phyloP scores from a whole-genome alignment of 1,284 basidiomycete species.

The Spongispora temasekensis region DNA sequence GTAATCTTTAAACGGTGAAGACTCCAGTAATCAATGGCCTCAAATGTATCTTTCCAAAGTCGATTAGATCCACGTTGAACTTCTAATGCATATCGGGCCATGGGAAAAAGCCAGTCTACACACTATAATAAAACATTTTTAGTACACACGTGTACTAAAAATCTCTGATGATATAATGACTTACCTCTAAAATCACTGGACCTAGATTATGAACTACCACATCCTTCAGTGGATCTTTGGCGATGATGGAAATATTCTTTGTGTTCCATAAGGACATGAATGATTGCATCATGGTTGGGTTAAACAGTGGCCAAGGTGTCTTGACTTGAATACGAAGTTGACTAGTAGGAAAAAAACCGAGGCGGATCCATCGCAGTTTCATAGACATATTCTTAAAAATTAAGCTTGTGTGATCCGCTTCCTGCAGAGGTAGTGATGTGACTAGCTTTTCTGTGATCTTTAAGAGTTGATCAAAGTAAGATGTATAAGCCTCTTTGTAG shows the following conservation, averaged over 20 bases:
- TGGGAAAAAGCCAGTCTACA: neutral
- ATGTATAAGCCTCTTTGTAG: neutral
- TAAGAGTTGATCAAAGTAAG: too few species aligned
- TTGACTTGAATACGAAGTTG: neutral
- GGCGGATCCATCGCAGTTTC: neutral
- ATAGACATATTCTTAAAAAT: neutral
- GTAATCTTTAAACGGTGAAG: too few species aligned
- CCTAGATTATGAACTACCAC: neutral
- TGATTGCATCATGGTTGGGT: neutral
- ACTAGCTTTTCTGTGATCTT: neutral
- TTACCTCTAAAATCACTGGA: neutral
- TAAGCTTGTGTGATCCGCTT: neutral
- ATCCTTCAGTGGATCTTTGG: too few species aligned
- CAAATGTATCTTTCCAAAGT: too few species aligned
- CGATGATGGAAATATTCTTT: neutral
- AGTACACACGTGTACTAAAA: neutral
- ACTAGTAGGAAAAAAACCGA: neutral
- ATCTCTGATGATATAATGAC: neutral
- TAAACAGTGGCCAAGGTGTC: neutral
- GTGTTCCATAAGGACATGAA: neutral
- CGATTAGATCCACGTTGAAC: too few species aligned
- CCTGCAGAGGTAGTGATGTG: neutral
- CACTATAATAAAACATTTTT: neutral
- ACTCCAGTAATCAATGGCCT: too few species aligned
- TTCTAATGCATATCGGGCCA: too few species aligned